Conservation (phyloP, 1,139 yeast genomes). For the Meyerozyma athensensis region DNA sequence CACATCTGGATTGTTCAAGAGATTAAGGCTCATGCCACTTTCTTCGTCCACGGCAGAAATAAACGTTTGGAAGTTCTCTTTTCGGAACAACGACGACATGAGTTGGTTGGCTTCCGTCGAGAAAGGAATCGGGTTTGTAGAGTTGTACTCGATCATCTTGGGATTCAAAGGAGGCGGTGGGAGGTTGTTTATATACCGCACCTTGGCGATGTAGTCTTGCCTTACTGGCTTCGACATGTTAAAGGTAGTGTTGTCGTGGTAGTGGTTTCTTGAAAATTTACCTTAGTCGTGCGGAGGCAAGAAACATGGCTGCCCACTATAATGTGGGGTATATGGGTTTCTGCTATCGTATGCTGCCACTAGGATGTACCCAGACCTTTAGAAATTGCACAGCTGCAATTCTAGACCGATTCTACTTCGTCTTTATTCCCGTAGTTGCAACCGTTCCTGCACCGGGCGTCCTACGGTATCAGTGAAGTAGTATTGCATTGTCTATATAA, state of each 20-base stretch:
- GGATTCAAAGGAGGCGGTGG: constrained; percentile 97
- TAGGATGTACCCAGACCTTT: too few species aligned
- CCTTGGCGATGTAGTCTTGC: constrained; percentile 86
- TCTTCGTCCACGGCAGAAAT: constrained; percentile 66
- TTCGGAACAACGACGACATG: constrained; percentile 69
- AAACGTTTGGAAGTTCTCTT: constrained; percentile 64
- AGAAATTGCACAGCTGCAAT: too few species aligned
- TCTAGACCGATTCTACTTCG: too few species aligned
- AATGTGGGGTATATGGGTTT: too few species aligned
- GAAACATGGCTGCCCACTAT: too few species aligned
- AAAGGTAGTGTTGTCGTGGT: constrained; percentile 7
- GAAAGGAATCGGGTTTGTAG: constrained; percentile 33
- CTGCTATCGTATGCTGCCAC: too few species aligned
- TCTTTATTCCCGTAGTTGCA: constrained; percentile 34
- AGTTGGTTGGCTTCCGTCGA: constrained; percentile 57
- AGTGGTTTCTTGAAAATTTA: constrained; percentile 8
- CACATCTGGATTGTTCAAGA: constrained; percentile 62
- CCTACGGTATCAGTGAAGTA: too few species aligned
- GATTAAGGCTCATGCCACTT: constrained; percentile 75
- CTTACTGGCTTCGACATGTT: constrained; percentile 37
- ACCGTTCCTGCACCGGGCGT: constrained; percentile 42
- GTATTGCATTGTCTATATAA: background rate
- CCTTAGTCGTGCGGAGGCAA: constrained; percentile 6
- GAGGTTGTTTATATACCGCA: constrained; percentile 77
- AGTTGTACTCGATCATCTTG: constrained; percentile 59